These are phyloP conservation scores for Cyberlindnera misumaiensis DNA, from an alignment of 805 yeast genomes.

Conservation along the genomic window DNA sequence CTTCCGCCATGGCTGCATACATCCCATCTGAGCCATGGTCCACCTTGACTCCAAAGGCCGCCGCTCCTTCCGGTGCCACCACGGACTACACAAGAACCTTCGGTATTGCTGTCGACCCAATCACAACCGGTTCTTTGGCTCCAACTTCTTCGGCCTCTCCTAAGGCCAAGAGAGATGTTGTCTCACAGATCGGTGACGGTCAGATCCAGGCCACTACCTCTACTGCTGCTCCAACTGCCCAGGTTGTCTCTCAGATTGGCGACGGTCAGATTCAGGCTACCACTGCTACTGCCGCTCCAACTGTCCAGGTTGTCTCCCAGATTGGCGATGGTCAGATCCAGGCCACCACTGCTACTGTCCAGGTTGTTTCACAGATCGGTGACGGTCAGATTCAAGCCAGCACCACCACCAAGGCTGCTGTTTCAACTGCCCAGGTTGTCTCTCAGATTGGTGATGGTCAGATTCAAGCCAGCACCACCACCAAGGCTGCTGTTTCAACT, in stretches of 20 bases:
- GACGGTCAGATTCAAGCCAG: conserved; percentile 37
- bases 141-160: conserved; percentile 19
- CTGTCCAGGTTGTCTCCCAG: conserved; percentile 10
- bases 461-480: conserved; percentile 22
- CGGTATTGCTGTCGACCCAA: conserved; percentile 38
- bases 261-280: conserved; percentile 37
- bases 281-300: conserved; percentile 24
- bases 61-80: conserved; percentile 31
- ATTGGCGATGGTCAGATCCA: conserved; percentile 52
- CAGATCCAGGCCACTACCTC: conserved; percentile 46
- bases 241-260: conserved; percentile 34
- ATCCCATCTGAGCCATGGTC: conserved; percentile 52
- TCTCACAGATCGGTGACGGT: conserved; percentile 53
- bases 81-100: conserved; percentile 33
- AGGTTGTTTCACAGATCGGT: conserved; percentile 35
- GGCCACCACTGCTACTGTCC: conserved; percentile 29
- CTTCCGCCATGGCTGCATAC: conserved; percentile 49
- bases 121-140: conserved; percentile 25
- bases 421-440: conserved; percentile 27
- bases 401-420: conserved; percentile 6
- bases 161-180: conserved; percentile 32
- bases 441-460: conserved; percentile 21
- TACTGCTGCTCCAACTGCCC: conserved; percentile 23
- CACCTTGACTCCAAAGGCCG: conserved; percentile 35
- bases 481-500: conserved; percentile 19